Conservation (phyloP, 2,329 filamentous ascomycete species). For the Stenocarpella maydis region DNA sequence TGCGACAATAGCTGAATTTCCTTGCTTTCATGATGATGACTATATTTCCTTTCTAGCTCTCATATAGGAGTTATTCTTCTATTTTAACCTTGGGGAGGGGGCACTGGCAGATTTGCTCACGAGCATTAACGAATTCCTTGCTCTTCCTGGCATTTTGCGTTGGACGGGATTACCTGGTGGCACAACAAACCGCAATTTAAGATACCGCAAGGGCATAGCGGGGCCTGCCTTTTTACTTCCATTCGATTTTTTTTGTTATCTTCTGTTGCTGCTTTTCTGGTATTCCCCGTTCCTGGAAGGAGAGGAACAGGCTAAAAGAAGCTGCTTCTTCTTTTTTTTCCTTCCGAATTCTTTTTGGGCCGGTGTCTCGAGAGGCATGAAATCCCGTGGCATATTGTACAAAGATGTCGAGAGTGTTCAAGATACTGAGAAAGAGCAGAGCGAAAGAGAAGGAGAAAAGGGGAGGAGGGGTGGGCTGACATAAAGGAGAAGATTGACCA, state of each 20-base stretch:
- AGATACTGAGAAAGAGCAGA: conserved; percentile 9
- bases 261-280: conserved; percentile 2
- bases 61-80: conserved; percentile 30
- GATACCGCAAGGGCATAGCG: conserved; percentile 36
- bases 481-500: conserved; percentile 9
- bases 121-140: conserved; percentile 35
- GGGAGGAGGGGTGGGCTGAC: background rate
- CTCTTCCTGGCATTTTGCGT: conserved; percentile 35
- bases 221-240: conserved; percentile 31
- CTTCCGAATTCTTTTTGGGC: conserved; percentile 5
- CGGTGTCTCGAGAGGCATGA: background rate
- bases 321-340: too few species aligned
- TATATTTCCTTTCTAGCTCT: conserved; percentile 26
- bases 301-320: background rate
- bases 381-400: conserved; percentile 25
- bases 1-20: background rate
- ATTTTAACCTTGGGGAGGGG: conserved; percentile 22
- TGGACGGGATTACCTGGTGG: conserved; percentile 28
- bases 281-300: conserved; percentile 12
- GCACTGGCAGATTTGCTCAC: conserved; percentile 29
- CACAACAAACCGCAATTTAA: conserved; percentile 27
- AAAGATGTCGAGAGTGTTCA: conserved; percentile 19
- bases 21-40: conserved; percentile 34
- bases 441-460: background rate
- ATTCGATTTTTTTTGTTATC: background rate